phyloP scores from a whole-genome alignment of 1,139 yeast genomes.

The Geotrichum histeridarum region DNA sequence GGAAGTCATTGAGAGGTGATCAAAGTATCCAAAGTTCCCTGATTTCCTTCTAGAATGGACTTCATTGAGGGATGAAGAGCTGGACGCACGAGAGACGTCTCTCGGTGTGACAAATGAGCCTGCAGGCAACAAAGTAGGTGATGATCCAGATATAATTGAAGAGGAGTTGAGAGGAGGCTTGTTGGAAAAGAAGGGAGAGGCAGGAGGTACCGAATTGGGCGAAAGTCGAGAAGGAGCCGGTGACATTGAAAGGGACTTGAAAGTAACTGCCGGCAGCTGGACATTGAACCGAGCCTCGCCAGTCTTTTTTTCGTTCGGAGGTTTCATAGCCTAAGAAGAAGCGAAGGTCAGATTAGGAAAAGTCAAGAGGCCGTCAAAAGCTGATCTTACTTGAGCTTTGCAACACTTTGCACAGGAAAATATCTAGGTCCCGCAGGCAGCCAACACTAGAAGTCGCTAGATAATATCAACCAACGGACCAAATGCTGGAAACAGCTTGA shows the following conservation, averaged over 20 bases:
- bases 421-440: too few relatives aligned
- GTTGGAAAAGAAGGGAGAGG: constrained; percentile 5
- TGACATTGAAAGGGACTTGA: constrained; percentile 4
- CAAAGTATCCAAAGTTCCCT: not conserved
- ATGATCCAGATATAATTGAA: not conserved
- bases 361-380: too few relatives aligned
- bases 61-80: constrained; percentile 7
- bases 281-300: not conserved
- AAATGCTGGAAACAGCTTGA: too few relatives aligned
- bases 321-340: too few relatives aligned
- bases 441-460: too few relatives aligned
- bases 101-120: not conserved
- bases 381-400: too few relatives aligned
- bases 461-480: too few relatives aligned
- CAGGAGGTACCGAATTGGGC: constrained; percentile 7
- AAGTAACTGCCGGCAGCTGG: not conserved
- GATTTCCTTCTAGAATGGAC: not conserved
- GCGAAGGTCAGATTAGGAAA: too few relatives aligned
- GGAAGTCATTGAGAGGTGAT: constrained; percentile 7
- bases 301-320: not conserved
- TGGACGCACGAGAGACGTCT: constrained; percentile 4
- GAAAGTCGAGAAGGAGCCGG: constrained; percentile 11
- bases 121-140: not conserved
- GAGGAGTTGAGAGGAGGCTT: constrained; percentile 2
- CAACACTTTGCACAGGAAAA: too few relatives aligned